Base-by-base conservation (phyloP, 257 asterid species). In the Fraxinus americana region DNA sequence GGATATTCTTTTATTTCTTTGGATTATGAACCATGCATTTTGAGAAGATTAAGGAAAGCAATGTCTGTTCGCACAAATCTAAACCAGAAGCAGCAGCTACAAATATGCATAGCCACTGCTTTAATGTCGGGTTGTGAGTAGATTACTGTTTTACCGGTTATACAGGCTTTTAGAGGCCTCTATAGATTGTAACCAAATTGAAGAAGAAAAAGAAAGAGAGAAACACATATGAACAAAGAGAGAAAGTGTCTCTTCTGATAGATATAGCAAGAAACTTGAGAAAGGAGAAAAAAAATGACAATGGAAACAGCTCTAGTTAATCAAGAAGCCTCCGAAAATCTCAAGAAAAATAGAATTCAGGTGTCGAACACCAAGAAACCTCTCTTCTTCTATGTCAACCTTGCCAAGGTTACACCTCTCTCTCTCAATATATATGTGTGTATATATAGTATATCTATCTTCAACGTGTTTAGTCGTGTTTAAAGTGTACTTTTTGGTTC, bases 361-460 rank as follows among this genome's bases (percentile, higher is more conserved):
- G 91, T 89, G 5, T 89, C 92, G 57, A 87, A 89, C 45, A 89
- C 91, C 14, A 89, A 89, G 87, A 87, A 88, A 69, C 92, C 92
- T 8, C 89, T 88, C 77, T 88, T 88, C 83, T 41, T 41, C 48
- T 41, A 41, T 10, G 48, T 41, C 48, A 41, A 41, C 48, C 48
- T 41, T 41, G 48, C 92, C 4, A 88, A 88, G 88, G 41, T 36
- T 36, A 36, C 41, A 7, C 41, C 41, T 36, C 9, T 36, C 41
- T 36, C 41, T 7, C 4, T 6, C 1, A 6, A 36, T 36, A 36
- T 6, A 4, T 35, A 0, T 36, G 2, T 36, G 41, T 36, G 41
- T 36, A 36, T 35, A 35, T 36, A 7, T 36, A 6, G 41, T 36
- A 36, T 36, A 7, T 36, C 10, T 10, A 36, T 36, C 41, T 36